A percentile compares a stretch with the other conserved stretches of the same genome.
phyloP scores from a whole-genome alignment of 106 monocot species.

The Apostasia ramifera region DNA sequence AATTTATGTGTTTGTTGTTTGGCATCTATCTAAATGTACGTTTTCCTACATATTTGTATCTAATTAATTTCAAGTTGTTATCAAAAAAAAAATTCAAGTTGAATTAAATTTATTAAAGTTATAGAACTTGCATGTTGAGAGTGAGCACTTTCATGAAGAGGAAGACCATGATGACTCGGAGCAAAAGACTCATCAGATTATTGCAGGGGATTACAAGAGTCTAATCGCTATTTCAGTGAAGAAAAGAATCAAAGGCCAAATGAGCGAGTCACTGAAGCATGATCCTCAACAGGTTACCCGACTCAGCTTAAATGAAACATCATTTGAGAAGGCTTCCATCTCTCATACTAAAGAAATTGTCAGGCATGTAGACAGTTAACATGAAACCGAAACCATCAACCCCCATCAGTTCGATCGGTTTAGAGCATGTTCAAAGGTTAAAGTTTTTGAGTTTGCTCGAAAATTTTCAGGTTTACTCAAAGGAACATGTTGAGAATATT shows the following conservation, averaged over 20 bases:
- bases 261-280: constrained; percentile 35
- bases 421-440: background rate
- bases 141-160: constrained; percentile 27
- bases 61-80: too few species aligned
- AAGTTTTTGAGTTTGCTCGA: background rate
- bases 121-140: constrained; percentile 5
- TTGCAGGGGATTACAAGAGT: constrained; percentile 47
- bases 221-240: constrained; percentile 67
- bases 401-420: background rate
- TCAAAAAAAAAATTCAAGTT: too few species aligned
- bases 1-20: too few species aligned
- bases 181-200: constrained; percentile 2
- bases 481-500: constrained; percentile 74
- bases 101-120: too few species aligned
- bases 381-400: background rate
- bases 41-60: too few species aligned
- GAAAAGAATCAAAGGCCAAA: constrained; percentile 31
- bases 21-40: too few species aligned
- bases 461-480: constrained; percentile 63
- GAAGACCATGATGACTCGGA: constrained; percentile 36
- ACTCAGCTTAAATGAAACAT: constrained; percentile 67
- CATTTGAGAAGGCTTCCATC: constrained; percentile 39
- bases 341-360: constrained; percentile 53
- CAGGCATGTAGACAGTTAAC: constrained; percentile 27
- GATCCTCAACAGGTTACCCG: constrained; percentile 57